phyloP scores from a whole-genome alignment of 371 early-diverging fungal species.

The Mortierella sp. region DNA sequence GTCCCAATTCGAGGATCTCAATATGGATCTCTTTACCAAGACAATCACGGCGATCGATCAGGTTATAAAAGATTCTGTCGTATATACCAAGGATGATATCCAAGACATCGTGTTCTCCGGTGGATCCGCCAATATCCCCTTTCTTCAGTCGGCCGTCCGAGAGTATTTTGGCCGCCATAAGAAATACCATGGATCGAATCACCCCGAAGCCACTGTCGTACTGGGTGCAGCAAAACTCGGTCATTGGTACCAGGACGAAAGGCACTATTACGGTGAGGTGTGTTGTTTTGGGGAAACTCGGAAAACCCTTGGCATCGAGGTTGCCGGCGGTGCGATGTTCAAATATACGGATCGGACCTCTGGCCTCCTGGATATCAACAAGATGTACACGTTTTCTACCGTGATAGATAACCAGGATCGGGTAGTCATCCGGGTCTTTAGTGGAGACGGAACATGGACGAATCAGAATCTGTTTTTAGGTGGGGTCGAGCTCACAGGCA shows the following conservation, averaged over 20 bases:
- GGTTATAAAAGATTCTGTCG: slow-evolving; percentile 77
- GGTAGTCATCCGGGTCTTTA: slow-evolving; percentile 88
- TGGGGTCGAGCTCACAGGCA: slow-evolving; percentile 86
- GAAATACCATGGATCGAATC: slow-evolving; percentile 46
- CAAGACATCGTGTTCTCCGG: slow-evolving; percentile 91
- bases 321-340: slow-evolving; percentile 89
- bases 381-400: slow-evolving; percentile 90
- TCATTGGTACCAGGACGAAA: slow-evolving; percentile 64
- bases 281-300: slow-evolving; percentile 71
- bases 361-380: slow-evolving; percentile 79
- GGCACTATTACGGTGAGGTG: slow-evolving; percentile 63
- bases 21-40: slow-evolving; percentile 82
- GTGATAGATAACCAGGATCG: slow-evolving; percentile 91
- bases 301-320: slow-evolving; percentile 86
- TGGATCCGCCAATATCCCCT: slow-evolving; percentile 94
- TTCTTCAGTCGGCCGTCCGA: slow-evolving; percentile 86
- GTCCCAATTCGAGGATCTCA: slow-evolving; percentile 89
- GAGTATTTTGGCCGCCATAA: slow-evolving; percentile 91
- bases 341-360: slow-evolving; percentile 84
- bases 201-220: slow-evolving; percentile 92
- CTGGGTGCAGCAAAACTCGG: slow-evolving; percentile 94
- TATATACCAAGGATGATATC: slow-evolving; percentile 74
- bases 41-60: slow-evolving; percentile 87
- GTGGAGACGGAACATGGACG: slow-evolving; percentile 85
- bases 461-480: slow-evolving; percentile 84